Base-by-base conservation (phyloP, 2,329 filamentous ascomycete species). In the Alternaria rosae region DNA sequence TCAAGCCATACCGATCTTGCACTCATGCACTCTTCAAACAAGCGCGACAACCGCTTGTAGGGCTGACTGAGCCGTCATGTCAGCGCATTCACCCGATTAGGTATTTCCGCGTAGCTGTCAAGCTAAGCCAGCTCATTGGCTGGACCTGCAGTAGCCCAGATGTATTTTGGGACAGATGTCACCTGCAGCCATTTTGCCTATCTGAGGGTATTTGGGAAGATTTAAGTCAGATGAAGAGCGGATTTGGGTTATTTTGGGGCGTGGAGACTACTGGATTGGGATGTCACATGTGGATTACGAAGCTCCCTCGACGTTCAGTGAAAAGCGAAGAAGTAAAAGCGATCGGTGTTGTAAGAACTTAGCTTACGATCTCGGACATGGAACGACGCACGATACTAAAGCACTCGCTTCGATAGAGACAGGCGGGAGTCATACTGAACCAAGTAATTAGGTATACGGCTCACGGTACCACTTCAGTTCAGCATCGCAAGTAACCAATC, bases 31-130 rank as follows among this genome's bases (percentile, higher is more conserved):
- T 61, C 55, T 55, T 41, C 32, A 58, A 56, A 54, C 66, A 75
- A 65, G 58, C 72, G 73, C 73, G 70, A 72, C 60, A 74, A 65
- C 57, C 73, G 73, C 71, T 67, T 26, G 56, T 73, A 74, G 69
- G 70, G 71, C 72, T 75, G 72, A 72, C 70, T 50, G 52, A 41
- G 28, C 52, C 28, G 20, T 52, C 48, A 59, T 47, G 50, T 54
- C 57, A 62, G 48, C 56, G 48, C 51, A 51, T 45, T 52, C 58
- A 48, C 58, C 21, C 54, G 44, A 51, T 52, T 30, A 23, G 30
- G 58, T 13, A 57, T 52, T 41, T 61, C 54, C 25, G 53, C 45
- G 32, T 41, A 30, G 21, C 32, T 57, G 3, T 51, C 9, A 38
- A 44, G 9, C 23, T 13, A 25, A 48, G 25, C 17, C 20, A 21